Evolutionary conservation across 129 eudicot genomes (phyloP).

Genomic region (Daucus carota): DNA sequence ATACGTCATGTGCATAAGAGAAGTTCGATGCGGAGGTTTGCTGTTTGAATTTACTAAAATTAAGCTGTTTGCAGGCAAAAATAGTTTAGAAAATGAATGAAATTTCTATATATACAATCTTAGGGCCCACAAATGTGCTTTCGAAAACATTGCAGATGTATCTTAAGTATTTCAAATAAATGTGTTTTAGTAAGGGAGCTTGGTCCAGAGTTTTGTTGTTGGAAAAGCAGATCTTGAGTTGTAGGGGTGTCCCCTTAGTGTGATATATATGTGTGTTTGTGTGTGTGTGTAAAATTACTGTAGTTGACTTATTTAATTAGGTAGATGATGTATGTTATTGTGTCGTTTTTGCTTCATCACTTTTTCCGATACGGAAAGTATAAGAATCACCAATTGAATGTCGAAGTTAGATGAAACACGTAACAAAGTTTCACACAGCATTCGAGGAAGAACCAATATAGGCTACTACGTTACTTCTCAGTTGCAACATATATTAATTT

Average conservation of each 20-base stretch:
- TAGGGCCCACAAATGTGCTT: not conserved
- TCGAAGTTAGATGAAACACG: not conserved
- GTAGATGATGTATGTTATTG: not conserved
- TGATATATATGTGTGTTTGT: not conserved
- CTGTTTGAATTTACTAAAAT: not conserved
- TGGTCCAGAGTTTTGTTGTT: not conserved
- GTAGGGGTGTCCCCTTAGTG: not conserved
- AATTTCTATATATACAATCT: not conserved
- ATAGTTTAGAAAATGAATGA: not conserved
- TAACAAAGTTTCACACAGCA: not conserved
- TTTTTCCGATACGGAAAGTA: not conserved
- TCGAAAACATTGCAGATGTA: not conserved
- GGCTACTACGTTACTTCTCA: not conserved
- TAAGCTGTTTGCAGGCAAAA: not conserved
- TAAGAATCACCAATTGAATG: not conserved
- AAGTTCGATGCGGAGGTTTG: not conserved
- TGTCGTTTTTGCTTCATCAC: not conserved
- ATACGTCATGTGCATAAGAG: not conserved
- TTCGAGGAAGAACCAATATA: not conserved
- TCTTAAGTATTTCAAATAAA: not conserved
- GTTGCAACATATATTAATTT: not conserved
- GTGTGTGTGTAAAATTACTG: not conserved
- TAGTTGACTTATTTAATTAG: not conserved
- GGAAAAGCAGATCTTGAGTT: not conserved
- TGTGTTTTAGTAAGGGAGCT: not conserved